Percentiles rank a stretch among this genome's conserved stretches.
Conservation (phyloP, 352 stramenopile species). For the Globisporangium cylindrosporum region DNA sequence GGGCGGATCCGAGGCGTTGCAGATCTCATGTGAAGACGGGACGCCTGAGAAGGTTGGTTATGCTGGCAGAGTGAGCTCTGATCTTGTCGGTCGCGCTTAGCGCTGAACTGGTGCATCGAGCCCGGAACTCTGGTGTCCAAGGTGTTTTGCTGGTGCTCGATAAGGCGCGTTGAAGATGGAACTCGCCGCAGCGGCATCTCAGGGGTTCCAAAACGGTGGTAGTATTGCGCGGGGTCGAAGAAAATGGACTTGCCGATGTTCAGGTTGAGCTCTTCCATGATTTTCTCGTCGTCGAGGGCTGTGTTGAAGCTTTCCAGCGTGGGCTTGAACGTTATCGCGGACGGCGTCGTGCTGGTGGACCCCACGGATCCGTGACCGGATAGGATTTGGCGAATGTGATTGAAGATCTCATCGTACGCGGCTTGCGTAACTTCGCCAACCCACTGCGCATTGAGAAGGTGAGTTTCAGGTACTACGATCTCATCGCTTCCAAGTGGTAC, state of each 20-base stretch:
- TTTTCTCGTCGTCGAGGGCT: slow-evolving; percentile 25
- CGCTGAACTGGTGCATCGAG: neutral
- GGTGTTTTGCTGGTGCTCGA: neutral
- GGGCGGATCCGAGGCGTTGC: neutral
- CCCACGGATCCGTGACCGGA: slow-evolving; percentile 11
- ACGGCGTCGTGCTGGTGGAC: neutral
- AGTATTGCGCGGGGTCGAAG: slow-evolving; percentile 37
- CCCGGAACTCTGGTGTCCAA: neutral
- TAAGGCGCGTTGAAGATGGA: neutral
- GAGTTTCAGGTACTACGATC: neutral
- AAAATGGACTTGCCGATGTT: slow-evolving; percentile 41
- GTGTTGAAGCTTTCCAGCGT: slow-evolving; percentile 33
- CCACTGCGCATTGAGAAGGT: neutral
- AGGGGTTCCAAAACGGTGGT: slow-evolving; percentile 22
- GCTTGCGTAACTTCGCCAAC: neutral
- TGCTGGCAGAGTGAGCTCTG: neutral
- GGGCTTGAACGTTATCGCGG: slow-evolving; percentile 13
- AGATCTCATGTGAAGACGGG: neutral
- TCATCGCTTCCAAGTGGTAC: neutral
- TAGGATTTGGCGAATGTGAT: slow-evolving; percentile 24
- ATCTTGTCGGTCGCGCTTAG: neutral
- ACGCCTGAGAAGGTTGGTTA: neutral
- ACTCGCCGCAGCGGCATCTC: neutral
- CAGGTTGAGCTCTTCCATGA: slow-evolving; percentile 29
- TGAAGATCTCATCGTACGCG: slow-evolving; percentile 6